Percentiles rank a stretch among this genome's conserved stretches.
These are phyloP conservation scores for Testicularia cyperi DNA, from an alignment of 1,284 basidiomycete genomes.

Conservation along the genomic window DNA sequence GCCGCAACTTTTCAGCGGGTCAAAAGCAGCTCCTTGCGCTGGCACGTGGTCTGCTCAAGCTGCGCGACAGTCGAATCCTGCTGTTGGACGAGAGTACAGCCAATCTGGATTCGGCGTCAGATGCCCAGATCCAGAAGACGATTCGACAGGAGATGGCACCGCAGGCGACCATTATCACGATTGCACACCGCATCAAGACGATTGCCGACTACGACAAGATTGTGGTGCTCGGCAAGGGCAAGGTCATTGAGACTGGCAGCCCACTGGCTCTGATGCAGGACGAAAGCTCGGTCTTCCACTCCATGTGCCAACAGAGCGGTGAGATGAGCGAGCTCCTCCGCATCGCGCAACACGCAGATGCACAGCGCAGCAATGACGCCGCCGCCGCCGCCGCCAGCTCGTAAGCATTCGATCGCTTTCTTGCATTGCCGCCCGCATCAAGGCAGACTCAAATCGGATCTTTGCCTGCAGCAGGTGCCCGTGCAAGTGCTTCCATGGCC, in stretches of 20 bases:
- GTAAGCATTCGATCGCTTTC: too few species aligned
- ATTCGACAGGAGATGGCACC: constrained; percentile 61
- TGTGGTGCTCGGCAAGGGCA: constrained; percentile 65
- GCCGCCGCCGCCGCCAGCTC: too few species aligned
- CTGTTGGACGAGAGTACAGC: constrained; percentile 66
- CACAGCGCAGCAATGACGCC: too few species aligned
- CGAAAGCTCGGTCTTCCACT: constrained; percentile 39
- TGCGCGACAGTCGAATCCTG: constrained; percentile 64
- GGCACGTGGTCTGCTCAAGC: constrained; percentile 64
- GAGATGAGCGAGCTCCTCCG: constrained; percentile 43
- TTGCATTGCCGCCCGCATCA: too few species aligned
- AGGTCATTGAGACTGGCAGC: constrained; percentile 77
- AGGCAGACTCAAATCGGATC: too few species aligned
- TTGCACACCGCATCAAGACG: constrained; percentile 71
- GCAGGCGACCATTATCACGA: constrained; percentile 63
- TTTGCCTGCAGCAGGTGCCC: too few species aligned
- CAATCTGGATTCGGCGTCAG: constrained; percentile 61
- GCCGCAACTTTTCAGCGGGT: constrained; percentile 64
- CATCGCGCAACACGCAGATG: constrained; percentile 33
- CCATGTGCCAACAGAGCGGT: constrained; percentile 51
- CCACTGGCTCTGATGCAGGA: constrained; percentile 67
- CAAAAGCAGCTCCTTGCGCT: constrained; percentile 66
- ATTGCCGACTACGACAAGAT: constrained; percentile 67
- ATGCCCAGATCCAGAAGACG: constrained; percentile 63
- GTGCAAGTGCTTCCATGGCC: too few species aligned